Evolutionary conservation across 768 basidiomycete species (phyloP).

Genomic region (Termitomyces sp.): DNA sequence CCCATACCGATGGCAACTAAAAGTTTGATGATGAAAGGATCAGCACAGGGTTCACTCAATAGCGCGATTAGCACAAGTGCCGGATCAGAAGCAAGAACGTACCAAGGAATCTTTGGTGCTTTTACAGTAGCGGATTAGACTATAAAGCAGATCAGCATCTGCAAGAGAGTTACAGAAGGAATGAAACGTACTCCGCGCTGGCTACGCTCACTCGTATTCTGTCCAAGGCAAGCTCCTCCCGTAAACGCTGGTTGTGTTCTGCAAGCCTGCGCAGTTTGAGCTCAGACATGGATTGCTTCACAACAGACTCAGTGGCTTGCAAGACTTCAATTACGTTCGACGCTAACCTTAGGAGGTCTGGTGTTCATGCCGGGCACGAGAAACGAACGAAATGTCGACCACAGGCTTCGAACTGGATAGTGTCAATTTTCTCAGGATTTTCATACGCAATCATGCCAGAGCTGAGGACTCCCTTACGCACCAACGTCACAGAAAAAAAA

Average conservation of each 20-base stretch:
- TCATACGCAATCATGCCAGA: neutral
- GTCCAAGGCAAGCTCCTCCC: slow-evolving; percentile 88
- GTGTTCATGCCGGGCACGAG: slow-evolving; percentile 52
- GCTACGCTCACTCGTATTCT: slow-evolving; percentile 91
- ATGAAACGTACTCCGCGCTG: slow-evolving; percentile 64
- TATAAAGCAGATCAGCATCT: slow-evolving; percentile 27
- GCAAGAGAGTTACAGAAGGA: neutral
- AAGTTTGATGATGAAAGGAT: slow-evolving; percentile 8
- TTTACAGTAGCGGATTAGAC: slow-evolving; percentile 92
- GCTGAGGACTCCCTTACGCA: neutral
- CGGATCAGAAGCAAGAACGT: slow-evolving; percentile 30
- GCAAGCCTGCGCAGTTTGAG: slow-evolving; percentile 91
- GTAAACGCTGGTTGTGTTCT: slow-evolving; percentile 89
- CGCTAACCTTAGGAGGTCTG: slow-evolving; percentile 64
- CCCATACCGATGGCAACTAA: slow-evolving; percentile 93
- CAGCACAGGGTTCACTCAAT: slow-evolving; percentile 1
- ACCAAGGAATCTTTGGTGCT: slow-evolving; percentile 89
- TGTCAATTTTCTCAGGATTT: neutral
- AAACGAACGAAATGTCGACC: slow-evolving; percentile 16
- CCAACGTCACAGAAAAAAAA: slow-evolving; percentile 12
- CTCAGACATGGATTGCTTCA: slow-evolving; percentile 92
- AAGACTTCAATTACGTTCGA: slow-evolving; percentile 8
- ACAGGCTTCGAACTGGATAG: slow-evolving; percentile 11
- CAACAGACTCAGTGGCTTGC: slow-evolving; percentile 4
- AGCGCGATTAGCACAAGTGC: slow-evolving; percentile 1